These are phyloP conservation scores for Eucalyptus tenuipes DNA, from an alignment of 345 rosid species.

Conservation along the genomic window DNA sequence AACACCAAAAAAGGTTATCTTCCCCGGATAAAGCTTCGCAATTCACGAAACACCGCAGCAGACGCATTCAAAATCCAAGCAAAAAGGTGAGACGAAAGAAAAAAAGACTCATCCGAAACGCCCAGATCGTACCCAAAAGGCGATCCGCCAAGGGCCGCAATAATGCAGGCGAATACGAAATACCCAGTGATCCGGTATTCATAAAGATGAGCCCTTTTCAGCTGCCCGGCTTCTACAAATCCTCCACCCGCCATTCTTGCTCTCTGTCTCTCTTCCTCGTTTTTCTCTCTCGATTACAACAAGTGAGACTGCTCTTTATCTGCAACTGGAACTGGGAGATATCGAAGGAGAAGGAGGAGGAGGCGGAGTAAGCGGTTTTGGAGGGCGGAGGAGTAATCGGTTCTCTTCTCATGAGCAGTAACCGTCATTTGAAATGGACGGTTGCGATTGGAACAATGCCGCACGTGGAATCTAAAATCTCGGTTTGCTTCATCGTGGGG, in stretches of 20 bases:
- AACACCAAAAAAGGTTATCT: too few relatives aligned
- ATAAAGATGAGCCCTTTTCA: slow-evolving; percentile 59
- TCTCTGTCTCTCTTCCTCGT: not conserved
- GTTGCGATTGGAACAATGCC: not conserved
- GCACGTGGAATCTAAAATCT: not conserved
- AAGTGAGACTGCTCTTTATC: not conserved
- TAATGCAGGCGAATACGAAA: slow-evolving; percentile 43
- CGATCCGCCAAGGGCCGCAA: slow-evolving; percentile 62
- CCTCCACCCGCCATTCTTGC: slow-evolving; percentile 53
- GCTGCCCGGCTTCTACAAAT: slow-evolving; percentile 13
- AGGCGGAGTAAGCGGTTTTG: too few relatives aligned
- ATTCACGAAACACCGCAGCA: not conserved
- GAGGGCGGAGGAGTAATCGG: not conserved
- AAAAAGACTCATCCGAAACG: slow-evolving; percentile 41
- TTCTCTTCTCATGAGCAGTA: not conserved
- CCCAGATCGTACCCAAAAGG: slow-evolving; percentile 84
- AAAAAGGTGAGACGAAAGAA: not conserved
- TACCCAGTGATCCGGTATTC: slow-evolving; percentile 48
- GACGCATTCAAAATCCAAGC: not conserved
- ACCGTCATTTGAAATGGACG: not conserved
- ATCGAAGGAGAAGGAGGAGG: too few relatives aligned
- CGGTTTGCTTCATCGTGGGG: not conserved
- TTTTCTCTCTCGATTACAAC: not conserved
- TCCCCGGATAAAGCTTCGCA: too few relatives aligned
- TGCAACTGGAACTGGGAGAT: not conserved